phyloP scores from a whole-genome alignment of 192 early-diverging fungal species.

The Cetraspora pellucida region DNA sequence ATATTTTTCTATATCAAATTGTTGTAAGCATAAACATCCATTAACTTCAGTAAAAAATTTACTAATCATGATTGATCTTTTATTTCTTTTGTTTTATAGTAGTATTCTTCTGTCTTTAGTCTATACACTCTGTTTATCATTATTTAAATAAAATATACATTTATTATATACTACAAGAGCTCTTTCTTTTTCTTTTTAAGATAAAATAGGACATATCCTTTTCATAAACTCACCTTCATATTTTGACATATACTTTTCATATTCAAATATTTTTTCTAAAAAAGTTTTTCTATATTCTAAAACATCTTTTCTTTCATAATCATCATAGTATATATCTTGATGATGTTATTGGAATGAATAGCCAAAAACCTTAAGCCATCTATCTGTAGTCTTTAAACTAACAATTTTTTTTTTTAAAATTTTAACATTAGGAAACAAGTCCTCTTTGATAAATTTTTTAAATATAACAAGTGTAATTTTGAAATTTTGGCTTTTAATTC shows the following conservation, averaged over 20 bases:
- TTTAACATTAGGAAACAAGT: neutral
- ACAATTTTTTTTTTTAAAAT: neutral
- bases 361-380: neutral
- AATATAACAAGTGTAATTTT: neutral
- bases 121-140: neutral
- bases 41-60: slow-evolving; percentile 5
- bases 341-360: neutral
- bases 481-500: neutral
- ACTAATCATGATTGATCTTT: neutral
- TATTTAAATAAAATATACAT: too few species aligned
- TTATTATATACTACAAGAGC: too few species aligned
- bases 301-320: neutral
- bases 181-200: neutral
- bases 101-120: neutral
- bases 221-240: slow-evolving; percentile 11
- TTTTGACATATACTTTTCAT: slow-evolving; percentile 13
- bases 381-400: neutral
- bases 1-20: neutral
- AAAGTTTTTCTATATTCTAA: neutral
- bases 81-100: slow-evolving; percentile 17
- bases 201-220: neutral
- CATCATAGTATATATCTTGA: slow-evolving; percentile 7
- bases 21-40: neutral
- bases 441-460: slow-evolving; percentile 5
- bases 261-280: neutral